Percentiles rank a stretch among this genome's conserved stretches.
phyloP scores from a whole-genome alignment of 73 alveolate species.

The Stentor coeruleus region DNA sequence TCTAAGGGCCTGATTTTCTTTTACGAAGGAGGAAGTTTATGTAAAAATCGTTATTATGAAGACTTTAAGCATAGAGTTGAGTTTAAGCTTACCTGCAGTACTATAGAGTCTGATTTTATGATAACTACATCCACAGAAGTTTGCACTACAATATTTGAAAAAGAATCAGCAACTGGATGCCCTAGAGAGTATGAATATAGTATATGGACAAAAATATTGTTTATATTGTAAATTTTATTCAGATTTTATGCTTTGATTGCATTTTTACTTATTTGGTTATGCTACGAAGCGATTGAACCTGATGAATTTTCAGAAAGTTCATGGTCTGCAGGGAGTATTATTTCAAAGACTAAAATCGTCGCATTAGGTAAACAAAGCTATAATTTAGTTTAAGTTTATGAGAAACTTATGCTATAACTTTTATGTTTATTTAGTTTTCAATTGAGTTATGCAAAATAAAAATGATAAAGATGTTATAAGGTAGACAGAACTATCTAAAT shows the following conservation, averaged over 20 bases:
- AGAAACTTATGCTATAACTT: background rate
- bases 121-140: background rate
- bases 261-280: background rate
- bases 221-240: background rate
- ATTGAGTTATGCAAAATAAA: too few species aligned
- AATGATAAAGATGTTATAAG: too few species aligned
- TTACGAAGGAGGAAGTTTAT: constrained; percentile 1
- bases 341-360: background rate
- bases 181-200: background rate
- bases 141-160: background rate
- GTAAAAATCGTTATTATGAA: constrained; percentile 1
- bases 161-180: background rate
- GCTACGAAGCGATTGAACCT: background rate
- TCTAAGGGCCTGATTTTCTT: background rate
- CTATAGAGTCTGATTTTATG: background rate
- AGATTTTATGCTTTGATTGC: background rate
- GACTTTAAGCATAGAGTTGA: background rate
- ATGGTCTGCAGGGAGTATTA: background rate
- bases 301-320: background rate
- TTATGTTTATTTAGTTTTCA: too few species aligned
- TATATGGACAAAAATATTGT: background rate
- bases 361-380: background rate
- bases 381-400: background rate
- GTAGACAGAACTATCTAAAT: too few species aligned
- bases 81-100: background rate